phyloP scores from a whole-genome alignment of 2,329 filamentous ascomycete species.

The Fusarium concolor region DNA sequence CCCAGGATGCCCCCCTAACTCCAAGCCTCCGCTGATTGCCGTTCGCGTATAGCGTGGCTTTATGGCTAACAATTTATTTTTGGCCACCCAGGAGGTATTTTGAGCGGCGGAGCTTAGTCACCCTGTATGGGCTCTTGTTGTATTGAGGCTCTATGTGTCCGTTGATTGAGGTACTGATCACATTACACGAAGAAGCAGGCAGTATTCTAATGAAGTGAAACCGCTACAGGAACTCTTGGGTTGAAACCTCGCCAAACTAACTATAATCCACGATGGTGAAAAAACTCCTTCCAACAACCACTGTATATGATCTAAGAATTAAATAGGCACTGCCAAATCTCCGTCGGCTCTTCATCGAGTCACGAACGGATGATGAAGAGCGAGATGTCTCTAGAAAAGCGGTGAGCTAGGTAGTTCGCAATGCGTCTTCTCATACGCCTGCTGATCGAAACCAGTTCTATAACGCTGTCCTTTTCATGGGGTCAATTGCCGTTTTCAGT shows the following conservation, averaged over 20 bases:
- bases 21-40: conserved; percentile 44
- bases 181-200: not conserved
- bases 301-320: conserved; percentile 2
- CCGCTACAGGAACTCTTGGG: no score
- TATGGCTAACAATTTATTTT: conserved; percentile 44
- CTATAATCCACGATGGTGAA: conserved; percentile 31
- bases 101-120: conserved; percentile 39
- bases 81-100: not conserved
- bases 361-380: conserved; percentile 91
- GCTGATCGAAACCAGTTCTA: conserved; percentile 77
- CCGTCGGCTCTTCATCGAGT: conserved; percentile 95
- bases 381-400: conserved; percentile 93
- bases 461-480: conserved; percentile 96
- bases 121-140: conserved; percentile 1
- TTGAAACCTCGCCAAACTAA: not conserved
- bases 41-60: conserved; percentile 39
- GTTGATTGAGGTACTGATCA: not conserved
- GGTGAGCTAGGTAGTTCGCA: conserved; percentile 61
- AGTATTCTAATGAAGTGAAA: not conserved
- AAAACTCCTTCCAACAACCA: not conserved
- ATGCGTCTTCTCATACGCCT: not conserved
- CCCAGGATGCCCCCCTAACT: conserved; percentile 27
- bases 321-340: conserved; percentile 86
- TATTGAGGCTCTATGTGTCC: conserved; percentile 10
- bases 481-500: conserved; percentile 94